Evolutionary conservation across 2,329 filamentous ascomycete species (phyloP), one percentile per base, ranked within the genome.

Genomic region (Trichoderma semiorbis): DNA sequence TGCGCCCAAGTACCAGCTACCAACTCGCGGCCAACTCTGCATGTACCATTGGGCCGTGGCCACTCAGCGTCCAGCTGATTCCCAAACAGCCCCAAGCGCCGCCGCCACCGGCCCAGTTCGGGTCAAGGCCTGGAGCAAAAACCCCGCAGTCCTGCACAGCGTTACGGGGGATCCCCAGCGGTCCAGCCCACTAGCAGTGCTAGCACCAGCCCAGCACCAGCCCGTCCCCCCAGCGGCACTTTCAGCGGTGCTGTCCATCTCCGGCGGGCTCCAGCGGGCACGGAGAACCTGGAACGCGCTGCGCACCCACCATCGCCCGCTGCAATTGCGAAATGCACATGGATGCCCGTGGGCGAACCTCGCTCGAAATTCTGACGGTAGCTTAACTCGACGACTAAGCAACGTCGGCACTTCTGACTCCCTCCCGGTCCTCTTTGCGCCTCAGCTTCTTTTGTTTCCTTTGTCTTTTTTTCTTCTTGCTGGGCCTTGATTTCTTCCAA

Each of bases 51-150:
- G 32, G 53, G 28, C 28, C 73, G 69, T 62, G 71, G 72, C 74
- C 73, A 74, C 53, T 73, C 72, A 75, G 47, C 64, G 43, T 57
- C 58, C 36, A 63, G 66, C 62, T 70, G 73, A 71, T 69, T 69
- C 18, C 53, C 53, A 34, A 66, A 36, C 32, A 28, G 34, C 55
- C 65, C 65, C 65, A 68, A 47, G 36, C 50, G 65, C 62, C 64
- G 62, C 62, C 63, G 61, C 69, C 60, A 65, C 69, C 50, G 60
- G 69, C 58, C 69, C 34, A 65, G 69, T 34, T 57, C 47, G 66
- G 66, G 66, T 28, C 36, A 69, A 60, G 66, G 50, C 30, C 26
- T 68, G 65, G 39, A 39, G 53, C 14, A 32, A 65, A 70, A 70
- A 70, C 68, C 68, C 68, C 68, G 68, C 68, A 70, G 65, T 68